Conservation (phyloP, 23 red algal species). For the Chondrus crispus region DNA sequence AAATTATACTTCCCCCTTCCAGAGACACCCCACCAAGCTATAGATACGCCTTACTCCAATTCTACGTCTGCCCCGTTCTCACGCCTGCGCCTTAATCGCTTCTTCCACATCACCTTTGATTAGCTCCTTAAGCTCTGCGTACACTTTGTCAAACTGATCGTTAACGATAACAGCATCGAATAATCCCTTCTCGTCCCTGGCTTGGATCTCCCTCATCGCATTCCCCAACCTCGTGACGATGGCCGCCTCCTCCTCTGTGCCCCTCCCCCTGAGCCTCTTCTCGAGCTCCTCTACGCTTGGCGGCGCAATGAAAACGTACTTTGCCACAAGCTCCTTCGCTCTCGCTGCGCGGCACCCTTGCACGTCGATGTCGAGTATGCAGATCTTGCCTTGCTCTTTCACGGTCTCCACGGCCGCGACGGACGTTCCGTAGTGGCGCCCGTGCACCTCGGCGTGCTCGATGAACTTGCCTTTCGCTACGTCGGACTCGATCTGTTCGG, state of each 20-base stretch:
- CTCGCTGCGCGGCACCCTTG: conserved; percentile 93
- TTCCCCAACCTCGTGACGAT: conserved; percentile 59
- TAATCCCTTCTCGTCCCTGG: conserved; percentile 64
- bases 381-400: conserved; percentile 50
- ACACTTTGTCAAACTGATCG: conserved; percentile 70
- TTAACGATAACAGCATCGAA: conserved; percentile 91
- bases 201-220: conserved; percentile 81
- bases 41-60: no score
- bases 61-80: no score
- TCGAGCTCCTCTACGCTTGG: conserved; percentile 81
- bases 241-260: conserved; percentile 79
- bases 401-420: conserved; percentile 76
- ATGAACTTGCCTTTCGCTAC: conserved; percentile 81
- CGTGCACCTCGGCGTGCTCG: conserved; percentile 93
- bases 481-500: conserved; percentile 59
- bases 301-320: conserved; percentile 90
- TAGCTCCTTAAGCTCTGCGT: conserved; percentile 51
- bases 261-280: conserved; percentile 73
- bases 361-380: conserved; percentile 97
- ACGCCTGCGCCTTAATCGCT: not conserved
- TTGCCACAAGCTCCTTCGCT: conserved; percentile 47
- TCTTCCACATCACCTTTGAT: conserved; percentile 48
- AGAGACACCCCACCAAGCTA: no score
- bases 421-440: conserved; percentile 87
- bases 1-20: no score